These are phyloP conservation scores for Urochloa ruziziensis DNA, from an alignment of 176 grass and related monocot species.

Conservation along the genomic window DNA sequence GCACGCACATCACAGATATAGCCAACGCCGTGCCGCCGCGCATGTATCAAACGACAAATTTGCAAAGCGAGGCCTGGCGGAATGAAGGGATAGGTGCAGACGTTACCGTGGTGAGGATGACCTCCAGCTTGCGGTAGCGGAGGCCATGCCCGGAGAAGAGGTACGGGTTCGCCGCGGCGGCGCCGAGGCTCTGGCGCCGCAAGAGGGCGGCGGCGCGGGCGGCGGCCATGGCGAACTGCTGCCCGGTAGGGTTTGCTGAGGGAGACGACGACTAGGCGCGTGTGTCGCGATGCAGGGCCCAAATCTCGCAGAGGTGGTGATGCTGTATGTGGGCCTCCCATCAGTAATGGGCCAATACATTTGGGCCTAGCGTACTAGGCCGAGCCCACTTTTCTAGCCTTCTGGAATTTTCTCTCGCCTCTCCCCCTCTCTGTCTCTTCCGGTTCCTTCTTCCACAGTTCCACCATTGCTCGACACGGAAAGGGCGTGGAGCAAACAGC, in stretches of 20 bases:
- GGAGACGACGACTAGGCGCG: neutral
- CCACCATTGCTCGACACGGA: neutral
- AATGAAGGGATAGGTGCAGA: neutral
- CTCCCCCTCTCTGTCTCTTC: neutral
- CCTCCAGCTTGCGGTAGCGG: conserved; percentile 81
- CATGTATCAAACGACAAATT: neutral
- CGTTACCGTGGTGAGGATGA: conserved; percentile 94
- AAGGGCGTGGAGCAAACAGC: neutral
- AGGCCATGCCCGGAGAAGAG: conserved; percentile 74
- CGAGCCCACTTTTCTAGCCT: neutral
- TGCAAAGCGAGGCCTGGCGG: neutral
- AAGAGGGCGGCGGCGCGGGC: conserved; percentile 40
- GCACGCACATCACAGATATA: too few relatives aligned
- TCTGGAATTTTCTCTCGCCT: neutral
- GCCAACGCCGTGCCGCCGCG: too few relatives aligned
- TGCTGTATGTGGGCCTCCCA: too few relatives aligned
- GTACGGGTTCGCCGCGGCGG: conserved; percentile 45
- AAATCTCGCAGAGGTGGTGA: too few relatives aligned
- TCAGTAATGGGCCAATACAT: neutral
- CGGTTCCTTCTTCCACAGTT: neutral
- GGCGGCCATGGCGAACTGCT: conserved; percentile 55
- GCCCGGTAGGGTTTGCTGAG: neutral
- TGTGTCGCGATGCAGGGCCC: neutral
- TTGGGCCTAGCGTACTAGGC: neutral
- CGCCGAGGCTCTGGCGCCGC: conserved; percentile 24